phyloP scores from a whole-genome alignment of 495 filamentous ascomycete genomes.

The Podospora sp. region DNA sequence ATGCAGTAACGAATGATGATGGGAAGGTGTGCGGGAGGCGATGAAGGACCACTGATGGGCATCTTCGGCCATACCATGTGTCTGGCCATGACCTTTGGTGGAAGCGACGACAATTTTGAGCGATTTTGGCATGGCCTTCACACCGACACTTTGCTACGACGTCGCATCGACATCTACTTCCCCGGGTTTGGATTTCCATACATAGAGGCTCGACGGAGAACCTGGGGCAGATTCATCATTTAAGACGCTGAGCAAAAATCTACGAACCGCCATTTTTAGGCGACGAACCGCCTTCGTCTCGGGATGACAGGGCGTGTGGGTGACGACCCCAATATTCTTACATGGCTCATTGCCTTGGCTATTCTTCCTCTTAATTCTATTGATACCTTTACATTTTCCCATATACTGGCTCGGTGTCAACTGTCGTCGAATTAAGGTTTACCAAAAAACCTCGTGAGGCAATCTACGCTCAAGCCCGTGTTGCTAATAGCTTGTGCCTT shows the following conservation, averaged over 20 bases:
- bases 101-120: not conserved
- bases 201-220: not conserved
- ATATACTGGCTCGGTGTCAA: not conserved
- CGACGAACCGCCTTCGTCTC: not conserved
- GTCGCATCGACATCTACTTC: not conserved
- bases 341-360: slow-evolving; percentile 7
- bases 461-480: not conserved
- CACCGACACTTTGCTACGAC: not conserved
- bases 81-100: not conserved
- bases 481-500: not conserved
- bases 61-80: not conserved
- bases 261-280: not conserved
- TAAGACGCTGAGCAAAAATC: slow-evolving; percentile 2
- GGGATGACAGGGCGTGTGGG: slow-evolving; percentile 2
- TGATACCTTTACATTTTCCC: slow-evolving; percentile 14
- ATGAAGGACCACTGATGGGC: not conserved
- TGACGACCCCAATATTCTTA: slow-evolving; percentile 1
- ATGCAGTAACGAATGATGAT: slow-evolving; percentile 17
- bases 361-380: slow-evolving; percentile 20
- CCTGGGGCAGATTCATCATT: slow-evolving; percentile 11
- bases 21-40: slow-evolving; percentile 2
- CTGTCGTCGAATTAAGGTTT: not conserved
- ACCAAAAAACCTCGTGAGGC: not conserved
- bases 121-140: not conserved
- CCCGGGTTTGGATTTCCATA: not conserved